Conservation (phyloP, 2,329 filamentous ascomycete genomes). For the Nothomitra cinnamomea region DNA sequence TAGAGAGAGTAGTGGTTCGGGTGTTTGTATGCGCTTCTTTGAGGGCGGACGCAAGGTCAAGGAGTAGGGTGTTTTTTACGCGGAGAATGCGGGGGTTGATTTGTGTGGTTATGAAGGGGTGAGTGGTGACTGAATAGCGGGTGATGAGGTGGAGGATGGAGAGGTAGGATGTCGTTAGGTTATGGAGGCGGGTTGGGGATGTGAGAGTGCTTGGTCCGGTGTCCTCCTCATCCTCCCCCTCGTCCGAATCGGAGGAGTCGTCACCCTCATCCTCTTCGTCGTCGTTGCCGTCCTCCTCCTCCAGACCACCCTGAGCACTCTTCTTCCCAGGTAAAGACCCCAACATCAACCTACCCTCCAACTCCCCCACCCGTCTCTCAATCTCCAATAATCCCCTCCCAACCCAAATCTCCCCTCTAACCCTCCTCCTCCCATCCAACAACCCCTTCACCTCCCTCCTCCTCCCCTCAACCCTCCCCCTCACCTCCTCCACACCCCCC, state of each 20-base stretch:
- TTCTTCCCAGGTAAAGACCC: constrained; percentile 17
- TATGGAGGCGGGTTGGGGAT: constrained; percentile 26
- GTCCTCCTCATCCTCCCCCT: not conserved
- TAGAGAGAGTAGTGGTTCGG: no score
- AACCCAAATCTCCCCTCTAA: constrained; percentile 38
- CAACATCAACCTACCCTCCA: constrained; percentile 48
- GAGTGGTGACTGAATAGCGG: constrained; percentile 32
- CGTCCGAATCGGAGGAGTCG: constrained; percentile 19
- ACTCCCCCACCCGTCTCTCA: constrained; percentile 40
- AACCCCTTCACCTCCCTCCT: constrained; percentile 44
- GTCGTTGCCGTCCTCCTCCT: constrained; percentile 11
- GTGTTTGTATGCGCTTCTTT: no score
- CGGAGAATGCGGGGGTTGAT: constrained; percentile 33
- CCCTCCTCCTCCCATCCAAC: constrained; percentile 47
- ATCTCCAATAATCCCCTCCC: constrained; percentile 49
- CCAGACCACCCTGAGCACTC: constrained; percentile 15
- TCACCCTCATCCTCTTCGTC: constrained; percentile 18
- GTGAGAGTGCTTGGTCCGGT: constrained; percentile 29
- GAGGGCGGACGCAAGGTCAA: constrained; percentile 47
- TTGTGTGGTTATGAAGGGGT: constrained; percentile 47
- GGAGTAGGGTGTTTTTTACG: constrained; percentile 42
- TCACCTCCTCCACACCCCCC: constrained; percentile 62
- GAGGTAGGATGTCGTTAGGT: constrained; percentile 40
- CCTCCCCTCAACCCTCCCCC: constrained; percentile 44
- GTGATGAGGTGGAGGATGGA: constrained; percentile 34